Percentiles rank a stretch among this genome's conserved stretches.
Evolutionary conservation across 2,329 filamentous ascomycete genomes (phyloP).

Genomic region (Trichoderma lentiforme): DNA sequence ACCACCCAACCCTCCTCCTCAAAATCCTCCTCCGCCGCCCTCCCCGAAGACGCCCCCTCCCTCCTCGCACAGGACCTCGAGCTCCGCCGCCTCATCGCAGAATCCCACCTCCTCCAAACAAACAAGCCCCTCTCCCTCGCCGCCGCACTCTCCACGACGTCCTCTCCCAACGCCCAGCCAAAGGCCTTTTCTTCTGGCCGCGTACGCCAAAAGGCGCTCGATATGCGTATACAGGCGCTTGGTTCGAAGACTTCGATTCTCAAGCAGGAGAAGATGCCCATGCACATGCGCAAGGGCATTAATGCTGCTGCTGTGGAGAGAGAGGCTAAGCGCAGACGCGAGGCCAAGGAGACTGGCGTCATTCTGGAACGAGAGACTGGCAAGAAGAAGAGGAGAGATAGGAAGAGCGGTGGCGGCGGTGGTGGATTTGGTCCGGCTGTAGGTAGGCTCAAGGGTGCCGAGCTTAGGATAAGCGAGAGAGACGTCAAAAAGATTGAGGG

Average conservation of each 20-base stretch:
- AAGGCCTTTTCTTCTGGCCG: conserved; percentile 57
- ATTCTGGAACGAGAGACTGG: conserved; percentile 65
- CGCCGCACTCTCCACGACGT: conserved; percentile 38
- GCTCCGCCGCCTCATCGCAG: conserved; percentile 82
- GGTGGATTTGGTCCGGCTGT: conserved; percentile 75
- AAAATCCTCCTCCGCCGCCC: conserved; percentile 32
- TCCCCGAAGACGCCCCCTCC: conserved; percentile 57
- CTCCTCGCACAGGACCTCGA: conserved; percentile 90
- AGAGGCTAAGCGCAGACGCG: conserved; percentile 68
- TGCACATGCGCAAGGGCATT: conserved; percentile 84
- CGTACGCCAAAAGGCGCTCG: conserved; percentile 75
- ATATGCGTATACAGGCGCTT: conserved; percentile 77
- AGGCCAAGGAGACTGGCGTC: conserved; percentile 87
- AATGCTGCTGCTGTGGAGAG: conserved; percentile 58
- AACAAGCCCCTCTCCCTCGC: conserved; percentile 47
- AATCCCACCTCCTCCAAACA: conserved; percentile 75
- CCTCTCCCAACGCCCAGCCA: conserved; percentile 32
- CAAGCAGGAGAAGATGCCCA: conserved; percentile 82
- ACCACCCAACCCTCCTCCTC: conserved; percentile 22
- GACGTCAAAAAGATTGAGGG: conserved; percentile 73
- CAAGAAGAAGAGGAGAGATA: conserved; percentile 42
- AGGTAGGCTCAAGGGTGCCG: conserved; percentile 75
- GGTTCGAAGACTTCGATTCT: conserved; percentile 75
- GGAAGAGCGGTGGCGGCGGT: conserved; percentile 45
- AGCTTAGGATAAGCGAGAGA: conserved; percentile 71